Base-by-base conservation (phyloP, 805 yeast species). In the Cyberlindnera lachancei region DNA sequence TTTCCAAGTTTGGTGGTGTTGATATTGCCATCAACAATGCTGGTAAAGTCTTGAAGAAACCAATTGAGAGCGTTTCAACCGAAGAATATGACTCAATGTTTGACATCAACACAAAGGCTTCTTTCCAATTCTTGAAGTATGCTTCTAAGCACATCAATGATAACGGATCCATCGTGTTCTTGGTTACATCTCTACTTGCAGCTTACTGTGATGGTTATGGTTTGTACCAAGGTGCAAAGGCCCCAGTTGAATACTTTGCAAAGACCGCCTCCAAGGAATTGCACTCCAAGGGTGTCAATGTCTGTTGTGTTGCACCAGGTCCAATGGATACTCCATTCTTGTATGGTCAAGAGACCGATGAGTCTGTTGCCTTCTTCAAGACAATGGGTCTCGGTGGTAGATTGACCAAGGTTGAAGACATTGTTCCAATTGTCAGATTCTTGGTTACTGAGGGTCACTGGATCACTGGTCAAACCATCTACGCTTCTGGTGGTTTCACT, bases 391-490 rank as follows among this genome's bases (percentile, higher is more conserved):
- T 67, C 31, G 59, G 60, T 24, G 58, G 63, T 28, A 63, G 79
- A 56, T 62, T 78, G 38, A 77, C 84, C 15, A 64, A 73, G 45
- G 59, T 68, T 34, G 57, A 57, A 26, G 85, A 78, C 45, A 76
- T 78, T 49, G 80, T 71, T 34, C 85, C 85, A 40, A 70, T 75
- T 33, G 52, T 77, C 36, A 56, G 68, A 40, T 74, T 77, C 52
- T 61, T 77, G 52, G 79, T 64, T 22, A 68, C 77, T 31, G 79
- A 75, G 40, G 84, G 84, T 37, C 64, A 63, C 46, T 78, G 84
- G 83, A 68, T 77, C 51, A 75, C 75, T 29, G 85, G 85, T 31
- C 86, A 78, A 56, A 76, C 80, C 42, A 59, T 77, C 34, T 77
- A 63, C 42, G 77, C 78, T 31, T 64, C 68, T 29, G 81, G 81